Base-by-base conservation (phyloP, 495 filamentous ascomycete genomes). In the Lasiosphaeria miniovina region DNA sequence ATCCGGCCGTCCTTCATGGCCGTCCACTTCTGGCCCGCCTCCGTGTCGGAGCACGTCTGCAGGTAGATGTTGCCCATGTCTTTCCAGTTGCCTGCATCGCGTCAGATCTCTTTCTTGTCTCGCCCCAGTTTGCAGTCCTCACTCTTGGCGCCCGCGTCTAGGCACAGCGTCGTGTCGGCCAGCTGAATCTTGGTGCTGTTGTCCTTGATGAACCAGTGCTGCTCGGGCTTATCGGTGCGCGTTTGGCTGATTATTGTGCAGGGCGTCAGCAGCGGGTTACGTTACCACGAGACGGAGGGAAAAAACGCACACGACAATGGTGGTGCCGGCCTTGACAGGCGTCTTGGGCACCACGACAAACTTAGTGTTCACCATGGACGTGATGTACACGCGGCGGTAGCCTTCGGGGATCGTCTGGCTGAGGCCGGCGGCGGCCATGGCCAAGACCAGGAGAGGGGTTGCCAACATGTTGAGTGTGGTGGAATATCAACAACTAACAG, bases 141-240 rank as follows among this genome's bases (percentile, higher is more conserved):
- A 80, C 78, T 57, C 61, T 81, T 73, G 31, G 72, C 71, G 33
- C 80, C 80, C 4, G 69, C 80, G 53, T 83, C 80, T 14, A 83
- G 46, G 64, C 80, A 83, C 3, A 82, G 71, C 7, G 66, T 74
- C 4, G 71, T 79, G 61, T 64, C 63, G 3, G 72, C 78, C 40
- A 82, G 66, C 56, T 78, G 74, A 59, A 83, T 77, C 66, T 72
- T 73, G n/a, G 68, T 70, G 2, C 58, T 67, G 59, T 71, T 73
- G 48, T 58, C 59, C 64, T 74, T 73, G 67, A 83, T 55, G 49
- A 74, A 80, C 80, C 80, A 83, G 57, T 79, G 74, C 58, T 83
- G 79, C 35, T 76, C 76, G 1, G 76, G 64, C 58, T 68, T 78
- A 54, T 65, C 62, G 36, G 53, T 70, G 12, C 57, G 72, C 2